Conservation (phyloP, 164 flowering plant species). For the Warburgia ugandensis region DNA sequence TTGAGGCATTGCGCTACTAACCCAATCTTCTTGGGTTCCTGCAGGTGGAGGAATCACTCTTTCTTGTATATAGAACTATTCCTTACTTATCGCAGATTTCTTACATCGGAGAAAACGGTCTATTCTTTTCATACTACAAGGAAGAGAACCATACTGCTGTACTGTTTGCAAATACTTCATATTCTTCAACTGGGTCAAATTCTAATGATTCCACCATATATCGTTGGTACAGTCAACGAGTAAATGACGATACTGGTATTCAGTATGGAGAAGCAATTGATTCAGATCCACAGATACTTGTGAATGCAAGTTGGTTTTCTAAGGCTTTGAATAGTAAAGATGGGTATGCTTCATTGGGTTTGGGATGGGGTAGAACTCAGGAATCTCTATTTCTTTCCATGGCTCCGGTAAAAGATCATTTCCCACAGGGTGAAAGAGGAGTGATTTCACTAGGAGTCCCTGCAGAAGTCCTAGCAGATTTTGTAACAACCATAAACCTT, state of each 20-base stretch:
- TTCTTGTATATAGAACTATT: slow-evolving; percentile 22
- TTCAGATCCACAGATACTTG: background rate
- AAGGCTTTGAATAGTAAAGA: slow-evolving; percentile 21
- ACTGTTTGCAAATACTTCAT: slow-evolving; percentile 33
- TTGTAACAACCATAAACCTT: slow-evolving; percentile 20
- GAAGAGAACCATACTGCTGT: slow-evolving; percentile 24
- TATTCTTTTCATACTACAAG: slow-evolving; percentile 35
- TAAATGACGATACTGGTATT: slow-evolving; percentile 28
- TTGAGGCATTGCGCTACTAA: too few relatives aligned
- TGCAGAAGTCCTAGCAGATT: slow-evolving; percentile 14
- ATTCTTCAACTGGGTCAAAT: background rate
- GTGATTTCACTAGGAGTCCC: slow-evolving; percentile 49
- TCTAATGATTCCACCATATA: background rate
- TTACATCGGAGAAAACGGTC: slow-evolving; percentile 41
- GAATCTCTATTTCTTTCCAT: slow-evolving; percentile 24
- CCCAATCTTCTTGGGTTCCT: background rate
- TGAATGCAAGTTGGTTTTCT: slow-evolving; percentile 33
- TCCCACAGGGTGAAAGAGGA: slow-evolving; percentile 16
- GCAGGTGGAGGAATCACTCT: slow-evolving; percentile 50
- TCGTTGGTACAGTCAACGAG: slow-evolving; percentile 36
- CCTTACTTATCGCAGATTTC: slow-evolving; percentile 41
- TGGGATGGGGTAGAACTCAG: slow-evolving; percentile 21
- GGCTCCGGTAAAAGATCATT: slow-evolving; percentile 19
- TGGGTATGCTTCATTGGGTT: slow-evolving; percentile 27
- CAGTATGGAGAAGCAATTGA: slow-evolving; percentile 22